Base-by-base conservation (phyloP, 768 basidiomycete species). In the Coprinellus micaceus region DNA sequence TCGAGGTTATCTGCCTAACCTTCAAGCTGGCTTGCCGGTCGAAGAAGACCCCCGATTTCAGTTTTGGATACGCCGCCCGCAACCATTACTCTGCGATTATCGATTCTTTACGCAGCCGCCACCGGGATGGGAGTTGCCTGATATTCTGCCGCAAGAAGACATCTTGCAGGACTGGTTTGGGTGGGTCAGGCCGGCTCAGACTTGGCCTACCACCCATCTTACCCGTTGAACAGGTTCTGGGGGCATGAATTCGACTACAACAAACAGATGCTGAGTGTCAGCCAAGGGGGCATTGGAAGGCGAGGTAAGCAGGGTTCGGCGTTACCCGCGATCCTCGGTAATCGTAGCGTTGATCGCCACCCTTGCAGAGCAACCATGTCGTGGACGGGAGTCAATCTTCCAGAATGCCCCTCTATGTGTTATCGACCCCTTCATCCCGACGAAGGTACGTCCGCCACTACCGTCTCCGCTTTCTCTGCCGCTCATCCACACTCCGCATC, bases 1-100 rank as follows among this genome's bases (percentile, higher is more conserved):
- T 15, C 64, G 68, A 12, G 72, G 73, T 2, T 61, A 76, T 10
- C 64, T 84, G 11, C 84, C 83, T 0, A 84, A 82, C 56, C 63
- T 86, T 6, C 84, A 85, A 65, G 70, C 62, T n/a, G 64, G 64
- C 10, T 48, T 77, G 2, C 66, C 61, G n/a, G 47, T 57, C 12
- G 13, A 58, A 2, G 56, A 54, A 7, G 22, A 15, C 2, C 6
- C 21, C 22, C 12, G 26, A 29, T 12, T 50, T 5, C 15, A 50
- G 47, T 50, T 57, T 41, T 57, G 55, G 59, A 53, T 29, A 50
- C 12, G 24, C 9, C 48, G 48, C 12, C 48, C 48, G 2, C 28
- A 26, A 1, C 9, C n/a, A 29, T n/a, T 15, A 15, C 28, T 13
- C 26, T 50, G 48, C 29, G 48, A 50, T 10, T 50, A 28, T 21